Conservation (phyloP, 192 early-diverging fungal species). For the Backusella sp. region DNA sequence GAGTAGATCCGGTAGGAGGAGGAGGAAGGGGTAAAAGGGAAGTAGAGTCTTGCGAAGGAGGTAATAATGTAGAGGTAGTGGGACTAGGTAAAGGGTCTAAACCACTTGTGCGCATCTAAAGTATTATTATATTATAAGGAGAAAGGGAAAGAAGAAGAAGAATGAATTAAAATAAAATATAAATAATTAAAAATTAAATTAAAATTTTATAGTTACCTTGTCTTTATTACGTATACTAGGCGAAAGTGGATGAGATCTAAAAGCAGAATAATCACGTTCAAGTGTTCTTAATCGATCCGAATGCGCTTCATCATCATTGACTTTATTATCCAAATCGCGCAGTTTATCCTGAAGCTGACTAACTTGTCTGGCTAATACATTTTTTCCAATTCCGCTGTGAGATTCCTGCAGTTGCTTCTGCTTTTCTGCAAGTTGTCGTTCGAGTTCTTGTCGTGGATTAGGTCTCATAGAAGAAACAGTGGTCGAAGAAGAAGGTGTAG, state of each 20-base stretch:
- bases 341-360: constrained; percentile 20
- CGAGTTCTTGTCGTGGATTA: constrained; percentile 18
- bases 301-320: background rate
- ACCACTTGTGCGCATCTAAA: constrained; percentile 4
- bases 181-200: constrained; percentile 4
- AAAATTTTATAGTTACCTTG: constrained; percentile 11
- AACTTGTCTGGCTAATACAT: constrained; percentile 28
- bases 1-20: constrained; percentile 28
- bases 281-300: constrained; percentile 31
- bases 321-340: constrained; percentile 14
- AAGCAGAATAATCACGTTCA: constrained; percentile 28
- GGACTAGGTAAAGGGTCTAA: constrained; percentile 36
- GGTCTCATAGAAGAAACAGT: background rate
- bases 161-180: constrained; percentile 10
- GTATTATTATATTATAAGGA: background rate
- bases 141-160: background rate
- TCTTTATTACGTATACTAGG: constrained; percentile 27
- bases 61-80: constrained; percentile 22
- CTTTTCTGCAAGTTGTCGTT: constrained; percentile 28
- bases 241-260: constrained; percentile 26
- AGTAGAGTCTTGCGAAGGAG: constrained; percentile 12
- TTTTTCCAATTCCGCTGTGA: constrained; percentile 25
- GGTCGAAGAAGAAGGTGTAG: constrained; percentile 27
- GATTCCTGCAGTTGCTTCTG: constrained; percentile 22
- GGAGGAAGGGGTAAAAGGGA: constrained; percentile 24